Evolutionary conservation across 2,329 filamentous ascomycete species (phyloP).

Genomic region (Penicillium sp.): DNA sequence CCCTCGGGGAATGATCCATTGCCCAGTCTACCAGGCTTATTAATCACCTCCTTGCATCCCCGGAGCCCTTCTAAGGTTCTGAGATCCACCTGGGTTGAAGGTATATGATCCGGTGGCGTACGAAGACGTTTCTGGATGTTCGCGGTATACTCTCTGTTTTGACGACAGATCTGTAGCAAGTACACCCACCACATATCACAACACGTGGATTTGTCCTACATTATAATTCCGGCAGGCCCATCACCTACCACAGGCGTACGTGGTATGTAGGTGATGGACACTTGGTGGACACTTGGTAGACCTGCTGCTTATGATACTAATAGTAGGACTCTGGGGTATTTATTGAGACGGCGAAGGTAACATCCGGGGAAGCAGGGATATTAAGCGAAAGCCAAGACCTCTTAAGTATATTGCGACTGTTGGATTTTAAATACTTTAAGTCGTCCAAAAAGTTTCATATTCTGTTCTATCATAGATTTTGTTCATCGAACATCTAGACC

Average conservation of each 20-base stretch:
- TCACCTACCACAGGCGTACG: background rate
- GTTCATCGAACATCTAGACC: background rate
- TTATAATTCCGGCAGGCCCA: background rate
- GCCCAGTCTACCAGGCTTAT: slow-evolving; percentile 10
- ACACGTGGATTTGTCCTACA: background rate
- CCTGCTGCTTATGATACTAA: too few species aligned
- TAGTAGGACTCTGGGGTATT: background rate
- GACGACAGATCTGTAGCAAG: background rate
- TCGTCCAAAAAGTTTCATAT: background rate
- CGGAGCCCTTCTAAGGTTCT: background rate
- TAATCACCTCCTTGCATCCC: slow-evolving; percentile 19
- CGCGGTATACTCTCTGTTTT: background rate
- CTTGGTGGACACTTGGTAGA: background rate
- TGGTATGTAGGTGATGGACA: background rate
- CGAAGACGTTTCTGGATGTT: background rate
- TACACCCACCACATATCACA: background rate
- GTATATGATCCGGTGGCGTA: background rate
- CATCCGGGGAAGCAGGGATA: background rate
- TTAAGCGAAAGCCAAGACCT: slow-evolving; percentile 1
- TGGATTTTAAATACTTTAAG: background rate
- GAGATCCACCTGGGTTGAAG: background rate
- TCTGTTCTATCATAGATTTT: background rate
- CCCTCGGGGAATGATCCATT: background rate
- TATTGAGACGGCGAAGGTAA: background rate
- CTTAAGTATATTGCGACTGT: slow-evolving; percentile 5